Conservation (phyloP, 495 filamentous ascomycete genomes). For the Tuber borchii region DNA sequence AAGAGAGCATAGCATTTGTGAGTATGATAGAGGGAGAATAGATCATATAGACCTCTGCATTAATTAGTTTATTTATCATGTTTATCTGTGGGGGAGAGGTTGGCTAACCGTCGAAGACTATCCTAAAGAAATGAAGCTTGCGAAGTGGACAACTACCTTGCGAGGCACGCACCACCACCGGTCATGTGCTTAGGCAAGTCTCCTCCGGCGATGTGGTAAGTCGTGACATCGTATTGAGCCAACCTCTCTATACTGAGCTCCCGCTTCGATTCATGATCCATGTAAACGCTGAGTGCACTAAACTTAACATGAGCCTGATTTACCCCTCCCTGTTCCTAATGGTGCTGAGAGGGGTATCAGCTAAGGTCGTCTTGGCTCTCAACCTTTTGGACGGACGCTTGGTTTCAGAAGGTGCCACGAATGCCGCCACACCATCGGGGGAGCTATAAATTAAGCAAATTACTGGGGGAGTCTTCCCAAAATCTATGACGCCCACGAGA, state of each 20-base stretch:
- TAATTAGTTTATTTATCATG: neutral
- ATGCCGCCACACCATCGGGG: constrained; percentile 54
- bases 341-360: constrained; percentile 83
- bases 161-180: constrained; percentile 27
- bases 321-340: constrained; percentile 90
- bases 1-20: constrained; percentile 74
- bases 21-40: constrained; percentile 72
- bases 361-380: constrained; percentile 73
- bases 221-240: constrained; percentile 69
- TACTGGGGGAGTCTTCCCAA: constrained; percentile 89
- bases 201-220: constrained; percentile 77
- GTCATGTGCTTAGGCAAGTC: constrained; percentile 61
- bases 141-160: constrained; percentile 59
- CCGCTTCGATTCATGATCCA: constrained; percentile 79
- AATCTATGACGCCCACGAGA: constrained; percentile 94
- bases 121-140: constrained; percentile 82
- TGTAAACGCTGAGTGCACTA: constrained; percentile 54
- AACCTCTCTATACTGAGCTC: constrained; percentile 61
- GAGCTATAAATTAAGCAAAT: constrained; percentile 68
- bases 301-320: constrained; percentile 67
- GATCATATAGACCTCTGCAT: constrained; percentile 73
- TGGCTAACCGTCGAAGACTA: constrained; percentile 68
- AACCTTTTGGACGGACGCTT: constrained; percentile 37
- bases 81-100: neutral
- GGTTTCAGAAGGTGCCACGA: constrained; percentile 46